These are phyloP conservation scores for Amylostereum chailletii DNA, from an alignment of 1,284 basidiomycete genomes.

Conservation along the genomic window DNA sequence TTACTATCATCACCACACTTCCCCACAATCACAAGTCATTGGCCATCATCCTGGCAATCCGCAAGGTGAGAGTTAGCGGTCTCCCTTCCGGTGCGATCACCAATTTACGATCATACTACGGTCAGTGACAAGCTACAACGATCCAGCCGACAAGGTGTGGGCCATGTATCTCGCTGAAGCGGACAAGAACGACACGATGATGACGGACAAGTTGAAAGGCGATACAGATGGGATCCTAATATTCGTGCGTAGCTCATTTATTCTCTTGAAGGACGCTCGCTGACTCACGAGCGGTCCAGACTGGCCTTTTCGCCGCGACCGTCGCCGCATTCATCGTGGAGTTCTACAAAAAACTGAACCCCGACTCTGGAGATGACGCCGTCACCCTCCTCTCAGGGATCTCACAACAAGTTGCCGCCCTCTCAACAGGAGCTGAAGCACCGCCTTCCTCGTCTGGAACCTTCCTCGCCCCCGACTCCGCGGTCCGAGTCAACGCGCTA, in stretches of 20 bases:
- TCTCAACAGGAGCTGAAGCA: background rate
- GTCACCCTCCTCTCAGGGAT: background rate
- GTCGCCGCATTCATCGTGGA: background rate
- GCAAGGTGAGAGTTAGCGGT: too few relatives aligned
- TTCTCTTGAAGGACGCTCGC: background rate
- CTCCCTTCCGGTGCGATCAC: too few relatives aligned
- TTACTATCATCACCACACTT: too few relatives aligned
- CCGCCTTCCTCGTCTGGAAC: background rate
- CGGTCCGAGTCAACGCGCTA: constrained; percentile 4
- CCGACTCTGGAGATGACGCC: background rate
- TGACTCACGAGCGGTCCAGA: background rate
- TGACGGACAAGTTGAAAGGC: background rate
- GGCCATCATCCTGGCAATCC: too few relatives aligned
- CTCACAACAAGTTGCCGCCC: background rate
- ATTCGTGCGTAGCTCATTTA: background rate
- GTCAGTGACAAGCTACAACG: too few relatives aligned
- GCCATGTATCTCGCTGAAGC: background rate
- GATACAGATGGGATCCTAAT: background rate
- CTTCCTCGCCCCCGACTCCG: background rate
- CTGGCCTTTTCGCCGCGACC: background rate
- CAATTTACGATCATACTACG: too few relatives aligned
- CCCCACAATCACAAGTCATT: too few relatives aligned
- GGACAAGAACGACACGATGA: background rate
- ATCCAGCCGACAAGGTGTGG: background rate
- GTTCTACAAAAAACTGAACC: background rate